Conservation (phyloP, 73 alveolate genomes). For the Paramecium pentaurelia region DNA sequence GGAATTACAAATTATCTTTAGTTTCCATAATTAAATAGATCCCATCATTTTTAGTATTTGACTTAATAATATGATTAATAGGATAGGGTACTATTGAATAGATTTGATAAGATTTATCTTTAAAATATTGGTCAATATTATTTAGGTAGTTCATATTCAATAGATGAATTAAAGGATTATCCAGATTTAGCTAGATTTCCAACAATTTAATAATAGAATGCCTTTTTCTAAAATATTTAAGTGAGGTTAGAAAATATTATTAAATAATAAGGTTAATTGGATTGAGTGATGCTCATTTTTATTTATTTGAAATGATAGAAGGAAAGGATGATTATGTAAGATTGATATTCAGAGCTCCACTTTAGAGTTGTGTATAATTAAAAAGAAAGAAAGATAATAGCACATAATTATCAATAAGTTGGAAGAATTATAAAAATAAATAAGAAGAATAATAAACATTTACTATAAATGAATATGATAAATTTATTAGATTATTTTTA, state of each 20-base stretch:
- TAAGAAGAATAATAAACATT: constrained; percentile 15
- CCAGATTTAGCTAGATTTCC: constrained; percentile 51
- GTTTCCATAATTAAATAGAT: background rate
- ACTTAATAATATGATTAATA: background rate
- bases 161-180: constrained; percentile 37
- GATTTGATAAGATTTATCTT: constrained; percentile 33
- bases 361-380: constrained; percentile 23
- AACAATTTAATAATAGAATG: constrained; percentile 23
- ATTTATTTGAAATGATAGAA: constrained; percentile 30
- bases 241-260: background rate
- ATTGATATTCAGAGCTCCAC: constrained; percentile 29
- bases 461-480: constrained; percentile 26
- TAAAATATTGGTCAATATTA: constrained; percentile 38
- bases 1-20: constrained; percentile 26
- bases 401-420: background rate
- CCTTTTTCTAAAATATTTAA: constrained; percentile 6
- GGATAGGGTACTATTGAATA: background rate
- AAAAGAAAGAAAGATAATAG: background rate
- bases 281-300: constrained; percentile 49
- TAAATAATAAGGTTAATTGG: background rate
- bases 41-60: background rate
- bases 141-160: constrained; percentile 18
- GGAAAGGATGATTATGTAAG: background rate
- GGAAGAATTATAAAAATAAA: constrained; percentile 31
- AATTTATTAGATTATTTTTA: background rate